Base-by-base conservation (phyloP, 2,329 filamentous ascomycete species). In the Metarhizium album region DNA sequence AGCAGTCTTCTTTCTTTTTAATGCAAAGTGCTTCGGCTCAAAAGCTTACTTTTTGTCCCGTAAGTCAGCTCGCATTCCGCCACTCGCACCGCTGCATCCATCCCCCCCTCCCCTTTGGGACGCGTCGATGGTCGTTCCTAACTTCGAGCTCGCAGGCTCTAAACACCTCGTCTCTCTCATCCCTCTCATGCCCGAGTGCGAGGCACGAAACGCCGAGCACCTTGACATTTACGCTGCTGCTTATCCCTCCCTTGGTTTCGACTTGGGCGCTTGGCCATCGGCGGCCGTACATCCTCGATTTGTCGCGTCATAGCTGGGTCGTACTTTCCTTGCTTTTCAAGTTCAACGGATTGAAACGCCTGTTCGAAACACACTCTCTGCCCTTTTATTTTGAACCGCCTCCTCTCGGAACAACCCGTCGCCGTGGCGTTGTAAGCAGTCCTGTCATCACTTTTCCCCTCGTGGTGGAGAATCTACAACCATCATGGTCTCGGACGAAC, bases 401-500 rank as follows among this genome's bases (percentile, higher is more conserved):
- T 6, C 9, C 24, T 45, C 7, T 45, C 14, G 16, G 8, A 16
- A n/a, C 24, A 45, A 35, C 35, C 43, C 22, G 29, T 23, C 4
- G 37, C 37, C 16, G 29, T 27, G 20, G 16, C 9, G 37, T 22
- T 40, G 37, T 40, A 20, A 20, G 37, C n/a, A 16, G n/a, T 7
- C 37, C 18, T 20, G n/a, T 9, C 13, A 40, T 20, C 37, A 20
- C 37, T n/a, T 2, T 38, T 22, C 16, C 22, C 18, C 3, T 7
- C 14, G n/a, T 38, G 27, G 7, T 9, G 20, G 31, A 37, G 13
- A 23, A 27, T 18, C 40, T 16, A 24, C n/a, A 23, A 20, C 20
- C 62, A 78, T 55, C 65, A 96, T 97, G 91, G 84, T 95, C 55
- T 87, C 90, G 61, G 91, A 97, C 75, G 83, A 90, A 60, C 83